Conservation (phyloP, 2,329 filamentous ascomycete genomes). For the Metarhizium robertsii region DNA sequence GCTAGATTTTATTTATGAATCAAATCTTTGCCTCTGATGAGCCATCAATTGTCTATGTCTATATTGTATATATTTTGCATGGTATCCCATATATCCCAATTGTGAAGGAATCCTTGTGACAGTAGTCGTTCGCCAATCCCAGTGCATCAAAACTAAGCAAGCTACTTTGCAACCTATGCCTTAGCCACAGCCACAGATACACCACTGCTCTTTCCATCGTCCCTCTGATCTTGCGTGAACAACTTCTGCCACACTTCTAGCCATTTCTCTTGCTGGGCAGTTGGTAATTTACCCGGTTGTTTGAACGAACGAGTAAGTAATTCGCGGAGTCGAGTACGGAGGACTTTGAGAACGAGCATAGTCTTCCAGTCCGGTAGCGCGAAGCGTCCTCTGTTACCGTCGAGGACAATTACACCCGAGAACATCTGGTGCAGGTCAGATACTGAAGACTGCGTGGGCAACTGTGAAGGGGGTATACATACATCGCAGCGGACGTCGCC, state of each 20-base stretch:
- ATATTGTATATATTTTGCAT: not conserved
- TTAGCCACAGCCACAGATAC: slow-evolving; percentile 17
- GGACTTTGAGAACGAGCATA: slow-evolving; percentile 76
- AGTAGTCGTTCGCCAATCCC: not conserved
- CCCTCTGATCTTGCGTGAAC: slow-evolving; percentile 44
- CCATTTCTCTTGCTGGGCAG: slow-evolving; percentile 63
- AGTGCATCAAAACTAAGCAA: not conserved
- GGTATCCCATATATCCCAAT: not conserved
- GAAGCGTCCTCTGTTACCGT: slow-evolving; percentile 80
- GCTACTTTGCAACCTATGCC: slow-evolving; percentile 13
- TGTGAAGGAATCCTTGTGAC: not conserved
- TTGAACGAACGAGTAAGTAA: slow-evolving; percentile 65
- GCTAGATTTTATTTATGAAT: not conserved
- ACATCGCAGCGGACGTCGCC: slow-evolving; percentile 84
- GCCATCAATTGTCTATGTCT: not conserved
- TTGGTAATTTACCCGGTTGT: slow-evolving; percentile 51
- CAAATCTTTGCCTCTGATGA: not conserved
- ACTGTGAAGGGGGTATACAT: slow-evolving; percentile 17
- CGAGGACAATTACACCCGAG: slow-evolving; percentile 75
- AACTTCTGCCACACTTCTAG: slow-evolving; percentile 65
- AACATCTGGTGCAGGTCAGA: slow-evolving; percentile 50
- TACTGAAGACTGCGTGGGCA: not conserved
- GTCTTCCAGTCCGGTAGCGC: slow-evolving; percentile 81
- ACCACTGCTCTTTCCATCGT: slow-evolving; percentile 19
- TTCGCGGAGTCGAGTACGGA: slow-evolving; percentile 66